Evolutionary conservation across 2,329 filamentous ascomycete species (phyloP).

Genomic region (Pseudogymnoascus sp.): DNA sequence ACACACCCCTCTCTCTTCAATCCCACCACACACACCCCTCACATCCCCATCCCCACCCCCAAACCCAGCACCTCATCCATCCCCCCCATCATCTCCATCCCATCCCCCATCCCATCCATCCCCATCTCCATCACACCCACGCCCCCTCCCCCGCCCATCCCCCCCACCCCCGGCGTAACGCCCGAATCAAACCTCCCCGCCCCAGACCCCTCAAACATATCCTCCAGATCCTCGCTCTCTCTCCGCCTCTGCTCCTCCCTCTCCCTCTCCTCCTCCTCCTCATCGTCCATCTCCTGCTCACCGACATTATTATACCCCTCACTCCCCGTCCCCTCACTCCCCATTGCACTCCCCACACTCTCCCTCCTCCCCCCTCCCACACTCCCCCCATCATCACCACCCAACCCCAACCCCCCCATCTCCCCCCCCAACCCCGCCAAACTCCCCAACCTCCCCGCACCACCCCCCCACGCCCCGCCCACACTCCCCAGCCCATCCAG

Average conservation of each 20-base stretch:
- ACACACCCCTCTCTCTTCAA: too few species aligned
- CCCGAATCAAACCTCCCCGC: not conserved
- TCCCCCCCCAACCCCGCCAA: not conserved
- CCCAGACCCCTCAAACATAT: not conserved
- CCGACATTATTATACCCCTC: not conserved
- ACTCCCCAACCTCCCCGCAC: not conserved
- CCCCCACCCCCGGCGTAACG: not conserved
- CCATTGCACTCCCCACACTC: not conserved
- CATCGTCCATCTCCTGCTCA: not conserved
- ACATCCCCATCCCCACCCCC: not conserved
- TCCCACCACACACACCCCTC: too few species aligned
- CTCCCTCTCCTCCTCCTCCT: not conserved
- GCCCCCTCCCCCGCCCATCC: not conserved
- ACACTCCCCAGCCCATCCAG: not conserved
- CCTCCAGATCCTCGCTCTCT: not conserved
- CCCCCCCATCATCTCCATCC: not conserved
- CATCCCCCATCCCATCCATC: not conserved
- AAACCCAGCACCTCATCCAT: not conserved
- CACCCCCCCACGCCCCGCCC: not conserved
- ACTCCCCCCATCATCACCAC: not conserved
- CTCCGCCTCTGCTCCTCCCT: not conserved
- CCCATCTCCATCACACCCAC: not conserved
- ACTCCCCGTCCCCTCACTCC: not conserved
- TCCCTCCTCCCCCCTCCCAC: not conserved
- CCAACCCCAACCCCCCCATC: not conserved